Evolutionary conservation across 345 rosid species (phyloP), one percentile per base, ranked within the genome.

Genomic region (Brassica napus): DNA sequence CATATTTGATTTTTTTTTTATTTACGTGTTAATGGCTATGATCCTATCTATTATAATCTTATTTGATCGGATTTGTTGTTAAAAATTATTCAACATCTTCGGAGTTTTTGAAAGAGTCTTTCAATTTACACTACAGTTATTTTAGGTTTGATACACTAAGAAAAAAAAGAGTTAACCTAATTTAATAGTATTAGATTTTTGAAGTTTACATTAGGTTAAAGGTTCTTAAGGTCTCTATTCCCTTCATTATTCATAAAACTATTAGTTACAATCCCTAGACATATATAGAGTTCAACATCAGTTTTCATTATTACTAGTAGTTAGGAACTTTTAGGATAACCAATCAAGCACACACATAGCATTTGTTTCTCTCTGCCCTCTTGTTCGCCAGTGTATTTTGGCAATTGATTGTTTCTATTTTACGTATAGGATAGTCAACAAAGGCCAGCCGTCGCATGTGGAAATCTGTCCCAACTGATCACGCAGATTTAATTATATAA

Each of bases 201-300:
- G 54, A 47, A 11, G 54, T 47, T 47, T 47, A 47, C 54, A 47
- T 47, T 42, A 42, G 49, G 49, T 42, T 42, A 42, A 42, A 42
- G 49, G 49, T 42, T 42, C 14, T 9, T 42, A 42, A 42, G 49
- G 49, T 42, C 49, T 42, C 14, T 42, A 42, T 42, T 8, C 10
- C 42, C 42, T 47, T 52, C 58, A 52, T 14, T 52, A 15, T 15
- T 16, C 23, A 54, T 55, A 18, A 16, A 6, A 16, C 8, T 54
- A 55, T 2, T 16, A 18, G 4, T 55, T 55, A 55, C 2, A 55
- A 55, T 2, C 11, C 26, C 4, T 55, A 55, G 26, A 71, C 26
- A 55, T 57, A 21, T 21, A 12, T 47, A 26, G 26, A 44, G 15
- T 24, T 55, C 72, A 55, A 67, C 72, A 75, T 75, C 59, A 15